These are phyloP conservation scores for Apiospora koreana DNA, from an alignment of 2,329 filamentous ascomycete species.

Conservation along the genomic window DNA sequence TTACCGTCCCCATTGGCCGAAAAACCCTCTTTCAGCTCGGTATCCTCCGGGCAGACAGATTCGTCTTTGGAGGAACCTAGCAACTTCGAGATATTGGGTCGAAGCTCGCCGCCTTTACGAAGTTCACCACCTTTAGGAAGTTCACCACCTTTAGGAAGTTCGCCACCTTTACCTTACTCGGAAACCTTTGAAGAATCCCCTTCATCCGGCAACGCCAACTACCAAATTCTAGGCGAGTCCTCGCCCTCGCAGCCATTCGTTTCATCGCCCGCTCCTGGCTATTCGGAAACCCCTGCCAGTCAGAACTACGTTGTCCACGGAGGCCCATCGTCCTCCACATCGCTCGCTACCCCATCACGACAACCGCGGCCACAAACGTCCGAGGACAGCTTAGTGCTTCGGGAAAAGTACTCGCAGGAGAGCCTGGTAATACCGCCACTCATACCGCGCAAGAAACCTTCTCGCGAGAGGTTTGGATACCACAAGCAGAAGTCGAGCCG, in stretches of 20 bases:
- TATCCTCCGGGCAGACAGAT: conserved; percentile 43
- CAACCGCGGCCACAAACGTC: conserved; percentile 32
- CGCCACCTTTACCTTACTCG: conserved; percentile 40
- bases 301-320: conserved; percentile 57
- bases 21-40: conserved; percentile 42
- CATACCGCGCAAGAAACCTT: conserved; percentile 46
- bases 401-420: conserved; percentile 59
- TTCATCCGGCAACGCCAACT: conserved; percentile 50
- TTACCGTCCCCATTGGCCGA: conserved; percentile 24
- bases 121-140: conserved; percentile 39
- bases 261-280: conserved; percentile 35
- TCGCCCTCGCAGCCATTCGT: conserved; percentile 45
- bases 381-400: conserved; percentile 36
- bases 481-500: conserved; percentile 53
- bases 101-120: conserved; percentile 44
- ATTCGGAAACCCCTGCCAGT: conserved; percentile 33
- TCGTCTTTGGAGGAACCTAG: conserved; percentile 44
- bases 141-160: conserved; percentile 33
- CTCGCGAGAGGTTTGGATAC: conserved; percentile 50
- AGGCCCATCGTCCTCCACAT: conserved; percentile 39
- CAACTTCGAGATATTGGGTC: conserved; percentile 57
- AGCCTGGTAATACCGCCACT: conserved; percentile 61
- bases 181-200: conserved; percentile 39
- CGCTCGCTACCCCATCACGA: conserved; percentile 29
- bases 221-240: conserved; percentile 52